phyloP scores from a whole-genome alignment of 495 filamentous ascomycete genomes.

The Aspergillus taichungensis region DNA sequence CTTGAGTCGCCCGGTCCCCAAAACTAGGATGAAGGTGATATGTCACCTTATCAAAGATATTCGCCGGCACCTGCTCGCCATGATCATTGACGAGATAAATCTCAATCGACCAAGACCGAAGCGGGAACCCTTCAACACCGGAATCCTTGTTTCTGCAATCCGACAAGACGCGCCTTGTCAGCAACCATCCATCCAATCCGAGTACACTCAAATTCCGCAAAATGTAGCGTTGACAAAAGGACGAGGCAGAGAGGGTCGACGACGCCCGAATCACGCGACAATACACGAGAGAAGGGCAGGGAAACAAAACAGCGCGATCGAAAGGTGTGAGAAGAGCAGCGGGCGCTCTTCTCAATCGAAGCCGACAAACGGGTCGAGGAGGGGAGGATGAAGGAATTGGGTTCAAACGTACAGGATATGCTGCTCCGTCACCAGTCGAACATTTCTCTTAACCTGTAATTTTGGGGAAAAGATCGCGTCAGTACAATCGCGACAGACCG shows the following conservation, averaged over 20 bases:
- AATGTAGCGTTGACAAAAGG: background rate
- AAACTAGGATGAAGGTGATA: conserved; percentile 95
- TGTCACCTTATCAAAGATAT: conserved; percentile 77
- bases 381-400: conserved; percentile 4
- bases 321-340: no score
- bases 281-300: no score
- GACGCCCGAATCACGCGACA: no score
- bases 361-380: background rate
- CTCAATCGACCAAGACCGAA: conserved; percentile 64
- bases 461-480: conserved; percentile 1
- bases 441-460: conserved; percentile 66
- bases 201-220: conserved; percentile 1
- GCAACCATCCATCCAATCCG: conserved; percentile 2
- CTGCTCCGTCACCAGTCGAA: conserved; percentile 91
- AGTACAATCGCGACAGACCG: conserved; percentile 6
- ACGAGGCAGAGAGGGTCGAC: background rate
- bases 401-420: conserved; percentile 62
- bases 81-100: conserved; percentile 51
- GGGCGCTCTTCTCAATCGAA: background rate
- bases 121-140: conserved; percentile 77
- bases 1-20: conserved; percentile 64
- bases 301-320: no score
- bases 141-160: conserved; percentile 52
- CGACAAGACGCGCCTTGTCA: conserved; percentile 13
- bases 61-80: conserved; percentile 64